phyloP scores from a whole-genome alignment of 140 eudicot species.

The Oenanthe javanica region DNA sequence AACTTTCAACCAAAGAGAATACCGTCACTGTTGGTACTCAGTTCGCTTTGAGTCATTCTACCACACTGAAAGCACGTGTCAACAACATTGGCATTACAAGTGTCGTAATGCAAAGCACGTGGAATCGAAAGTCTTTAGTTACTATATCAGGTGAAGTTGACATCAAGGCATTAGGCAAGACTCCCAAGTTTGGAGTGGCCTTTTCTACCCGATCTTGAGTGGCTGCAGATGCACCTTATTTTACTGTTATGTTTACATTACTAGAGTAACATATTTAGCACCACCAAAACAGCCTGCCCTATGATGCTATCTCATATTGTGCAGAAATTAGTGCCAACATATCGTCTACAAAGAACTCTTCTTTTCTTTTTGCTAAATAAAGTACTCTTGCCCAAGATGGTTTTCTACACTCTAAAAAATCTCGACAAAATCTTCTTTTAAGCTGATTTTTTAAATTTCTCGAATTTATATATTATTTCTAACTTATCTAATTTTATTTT shows the following conservation, averaged over 20 bases:
- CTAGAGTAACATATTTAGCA: not conserved
- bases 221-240: not conserved
- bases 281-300: not conserved
- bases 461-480: too few species aligned
- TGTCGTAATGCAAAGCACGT: not conserved
- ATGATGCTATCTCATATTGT: too few species aligned
- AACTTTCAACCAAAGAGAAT: not conserved
- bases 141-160: not conserved
- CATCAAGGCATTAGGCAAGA: not conserved
- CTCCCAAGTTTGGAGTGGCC: not conserved
- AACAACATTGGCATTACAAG: not conserved
- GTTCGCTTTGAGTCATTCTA: not conserved
- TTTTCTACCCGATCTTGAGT: not conserved
- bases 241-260: not conserved
- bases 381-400: too few species aligned
- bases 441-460: too few species aligned
- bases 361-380: too few species aligned
- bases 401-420: too few species aligned
- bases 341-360: too few species aligned
- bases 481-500: too few species aligned
- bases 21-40: not conserved
- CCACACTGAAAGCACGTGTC: not conserved
- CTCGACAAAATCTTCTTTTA: too few species aligned
- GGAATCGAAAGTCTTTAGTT: not conserved
- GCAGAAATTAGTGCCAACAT: too few species aligned